Evolutionary conservation across 2,329 filamentous ascomycete species (phyloP), one percentile per base, ranked within the genome.

Genomic region (Colletotrichum caudatum): DNA sequence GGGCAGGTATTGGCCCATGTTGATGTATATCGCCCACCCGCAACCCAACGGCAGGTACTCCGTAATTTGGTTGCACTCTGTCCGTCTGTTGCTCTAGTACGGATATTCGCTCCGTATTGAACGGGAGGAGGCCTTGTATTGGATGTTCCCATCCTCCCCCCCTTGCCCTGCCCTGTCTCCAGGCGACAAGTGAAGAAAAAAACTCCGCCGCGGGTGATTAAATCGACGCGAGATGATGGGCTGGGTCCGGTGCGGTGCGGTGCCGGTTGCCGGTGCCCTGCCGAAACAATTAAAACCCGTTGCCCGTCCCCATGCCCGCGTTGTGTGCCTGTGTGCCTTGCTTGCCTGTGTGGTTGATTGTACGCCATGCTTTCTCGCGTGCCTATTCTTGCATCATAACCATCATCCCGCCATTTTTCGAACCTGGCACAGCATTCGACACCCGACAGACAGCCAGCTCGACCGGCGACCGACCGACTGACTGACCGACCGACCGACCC

Each of bases 251-350:
- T 59, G 65, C 33, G 67, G 68, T 56, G 57, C 57, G 63, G 57
- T 59, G 65, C 39, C 59, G 59, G 46, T 69, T 59, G 65, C 39
- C 59, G 59, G 46, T 69, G 59, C 29, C 65, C 46, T 72, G 66
- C 70, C 66, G 66, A 72, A 71, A 72, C 70, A 66, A 72, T 71
- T 70, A 71, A 72, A 72, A 69, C 61, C 70, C 70, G 57, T 71
- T 56, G 39, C 70, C 66, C 58, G 60, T 71, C 70, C 41, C 41
- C 70, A 58, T 60, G 61, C 66, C 67, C 62, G 61, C 35, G 20
- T 44, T 39, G 62, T 46, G 58, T 41, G n/a, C 53, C 7, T 35
- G n/a, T 53, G 41, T 60, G 18, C 44, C 18, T 18, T 46, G 16
- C 18, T 2, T 44, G 41, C 8, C 18, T n/a, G 44, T 51, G 7